These are phyloP conservation scores for Podochytrium sp. DNA, from an alignment of 192 early-diverging fungal genomes.

Conservation along the genomic window DNA sequence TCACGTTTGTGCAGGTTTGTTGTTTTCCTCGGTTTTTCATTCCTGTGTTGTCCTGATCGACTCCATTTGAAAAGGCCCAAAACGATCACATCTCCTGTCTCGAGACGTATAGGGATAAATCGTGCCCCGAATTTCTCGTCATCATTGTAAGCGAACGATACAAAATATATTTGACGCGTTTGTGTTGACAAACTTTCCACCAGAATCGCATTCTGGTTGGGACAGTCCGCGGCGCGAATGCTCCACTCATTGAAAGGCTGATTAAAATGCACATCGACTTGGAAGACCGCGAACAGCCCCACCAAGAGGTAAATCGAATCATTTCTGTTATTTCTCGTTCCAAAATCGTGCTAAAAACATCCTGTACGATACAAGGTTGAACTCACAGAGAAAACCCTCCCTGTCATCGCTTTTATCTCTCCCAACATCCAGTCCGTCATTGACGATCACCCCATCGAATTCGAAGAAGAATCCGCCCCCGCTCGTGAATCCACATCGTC, in stretches of 20 bases:
- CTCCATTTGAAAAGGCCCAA: slow-evolving; percentile 42
- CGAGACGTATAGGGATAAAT: slow-evolving; percentile 52
- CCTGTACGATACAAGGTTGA: too few relatives aligned
- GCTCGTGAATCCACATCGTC: too few relatives aligned
- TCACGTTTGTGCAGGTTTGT: slow-evolving; percentile 52
- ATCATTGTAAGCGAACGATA: slow-evolving; percentile 43
- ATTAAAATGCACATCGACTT: slow-evolving; percentile 62
- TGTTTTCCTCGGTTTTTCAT: background rate
- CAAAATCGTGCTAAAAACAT: too few relatives aligned
- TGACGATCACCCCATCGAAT: too few relatives aligned
- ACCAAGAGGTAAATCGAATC: background rate
- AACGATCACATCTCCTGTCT: slow-evolving; percentile 53
- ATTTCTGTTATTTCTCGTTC: background rate
- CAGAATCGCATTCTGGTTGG: slow-evolving; percentile 1
- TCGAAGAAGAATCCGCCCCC: too few relatives aligned
- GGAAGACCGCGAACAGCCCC: slow-evolving; percentile 11
- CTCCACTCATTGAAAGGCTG: slow-evolving; percentile 57
- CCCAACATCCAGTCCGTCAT: too few relatives aligned
- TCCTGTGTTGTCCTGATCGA: background rate
- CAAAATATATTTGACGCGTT: background rate
- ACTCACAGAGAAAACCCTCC: too few relatives aligned
- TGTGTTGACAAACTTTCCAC: background rate
- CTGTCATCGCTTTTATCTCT: too few relatives aligned
- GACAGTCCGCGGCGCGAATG: slow-evolving; percentile 60
- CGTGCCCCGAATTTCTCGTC: slow-evolving; percentile 59